A percentile compares a stretch with the other conserved stretches of the same genome.
phyloP scores from a whole-genome alignment of 768 basidiomycete species.

The Piloderma croceum region DNA sequence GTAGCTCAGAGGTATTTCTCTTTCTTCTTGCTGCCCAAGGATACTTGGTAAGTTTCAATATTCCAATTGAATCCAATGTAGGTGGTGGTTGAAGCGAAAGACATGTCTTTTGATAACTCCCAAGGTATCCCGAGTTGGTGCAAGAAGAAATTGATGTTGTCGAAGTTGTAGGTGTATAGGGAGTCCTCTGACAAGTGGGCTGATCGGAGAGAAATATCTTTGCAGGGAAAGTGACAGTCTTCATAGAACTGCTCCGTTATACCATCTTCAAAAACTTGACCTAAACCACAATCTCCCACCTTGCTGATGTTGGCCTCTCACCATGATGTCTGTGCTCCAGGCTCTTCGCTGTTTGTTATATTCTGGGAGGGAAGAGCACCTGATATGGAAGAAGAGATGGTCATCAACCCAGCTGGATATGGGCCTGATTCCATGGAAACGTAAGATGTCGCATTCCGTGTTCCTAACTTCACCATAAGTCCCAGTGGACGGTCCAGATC shows the following conservation, averaged over 20 bases:
- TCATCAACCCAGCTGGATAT: slow-evolving; percentile 14
- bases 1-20: no score
- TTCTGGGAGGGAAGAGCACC: background rate
- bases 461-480: slow-evolving; percentile 11
- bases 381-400: slow-evolving; percentile 6
- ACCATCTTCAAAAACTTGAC: slow-evolving; percentile 7
- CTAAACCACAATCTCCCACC: slow-evolving; percentile 17
- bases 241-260: slow-evolving; percentile 18
- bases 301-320: slow-evolving; percentile 3
- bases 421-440: slow-evolving; percentile 9
- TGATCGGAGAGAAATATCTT: no score
- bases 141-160: slow-evolving; percentile 17
- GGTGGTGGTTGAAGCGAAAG: slow-evolving; percentile 6
- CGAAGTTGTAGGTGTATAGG: slow-evolving; percentile 14
- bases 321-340: background rate
- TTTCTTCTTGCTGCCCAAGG: no score
- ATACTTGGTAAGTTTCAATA: no score
- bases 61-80: slow-evolving; percentile 23
- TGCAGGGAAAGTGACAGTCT: slow-evolving; percentile 12
- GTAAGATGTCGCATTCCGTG: slow-evolving; percentile 7
- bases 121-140: slow-evolving; percentile 16
- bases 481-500: slow-evolving; percentile 6
- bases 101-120: slow-evolving; percentile 15
- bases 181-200: slow-evolving; percentile 5
- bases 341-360: slow-evolving; percentile 2